phyloP scores from a whole-genome alignment of 306 rosid genomes.

The Sechiopsis laciniata region DNA sequence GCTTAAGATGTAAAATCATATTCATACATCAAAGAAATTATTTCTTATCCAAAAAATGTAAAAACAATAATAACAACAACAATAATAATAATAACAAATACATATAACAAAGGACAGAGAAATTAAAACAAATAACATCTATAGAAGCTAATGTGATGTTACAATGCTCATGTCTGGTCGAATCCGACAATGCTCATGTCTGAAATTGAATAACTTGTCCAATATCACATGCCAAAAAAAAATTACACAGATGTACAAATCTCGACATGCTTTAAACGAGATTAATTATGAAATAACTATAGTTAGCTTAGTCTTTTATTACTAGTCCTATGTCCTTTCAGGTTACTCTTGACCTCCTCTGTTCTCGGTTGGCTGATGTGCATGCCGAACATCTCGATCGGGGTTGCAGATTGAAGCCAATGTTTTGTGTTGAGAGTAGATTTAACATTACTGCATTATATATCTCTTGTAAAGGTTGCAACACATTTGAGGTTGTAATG shows the following conservation, averaged over 20 bases:
- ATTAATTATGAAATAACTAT: not conserved
- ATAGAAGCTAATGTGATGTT: not conserved
- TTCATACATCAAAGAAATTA: too few species aligned
- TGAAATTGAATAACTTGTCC: not conserved
- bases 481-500: conserved; percentile 59
- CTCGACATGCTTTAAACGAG: not conserved
- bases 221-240: not conserved
- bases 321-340: conserved; percentile 25
- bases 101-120: too few species aligned
- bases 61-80: too few species aligned
- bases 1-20: not conserved
- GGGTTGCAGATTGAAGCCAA: conserved; percentile 62
- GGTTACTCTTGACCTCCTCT: conserved; percentile 58
- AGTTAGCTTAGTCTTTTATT: not conserved
- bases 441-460: conserved; percentile 73
- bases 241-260: not conserved
- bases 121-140: not conserved
- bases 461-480: conserved; percentile 55
- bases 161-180: too few species aligned
- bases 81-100: too few species aligned
- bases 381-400: conserved; percentile 64
- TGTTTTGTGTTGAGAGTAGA: conserved; percentile 51
- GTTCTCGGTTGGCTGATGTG: conserved; percentile 60
- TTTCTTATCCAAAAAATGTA: too few species aligned
- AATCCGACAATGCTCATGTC: not conserved